These are phyloP conservation scores for Theileria equi DNA, from an alignment of 169 alveolate species.

Conservation along the genomic window DNA sequence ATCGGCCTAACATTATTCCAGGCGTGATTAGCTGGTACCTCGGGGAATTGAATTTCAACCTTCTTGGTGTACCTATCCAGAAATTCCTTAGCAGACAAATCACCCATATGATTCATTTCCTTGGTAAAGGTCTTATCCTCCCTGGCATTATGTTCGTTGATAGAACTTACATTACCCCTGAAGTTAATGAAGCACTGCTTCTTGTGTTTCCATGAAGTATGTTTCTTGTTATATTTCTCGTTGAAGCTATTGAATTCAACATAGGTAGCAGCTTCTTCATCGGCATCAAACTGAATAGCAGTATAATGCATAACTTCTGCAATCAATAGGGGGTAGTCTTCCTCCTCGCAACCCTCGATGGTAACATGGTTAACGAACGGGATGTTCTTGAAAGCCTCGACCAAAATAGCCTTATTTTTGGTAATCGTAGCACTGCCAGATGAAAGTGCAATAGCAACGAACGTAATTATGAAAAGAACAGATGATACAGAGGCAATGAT, in stretches of 20 bases:
- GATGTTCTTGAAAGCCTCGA: not conserved
- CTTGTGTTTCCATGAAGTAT: slow-evolving; percentile 15
- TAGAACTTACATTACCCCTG: slow-evolving; percentile 7
- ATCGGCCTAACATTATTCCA: slow-evolving; percentile 10
- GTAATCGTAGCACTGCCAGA: not conserved
- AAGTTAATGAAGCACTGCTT: slow-evolving; percentile 8
- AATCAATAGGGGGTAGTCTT: slow-evolving; percentile 27
- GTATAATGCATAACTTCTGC: slow-evolving; percentile 16
- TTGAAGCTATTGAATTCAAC: slow-evolving; percentile 34
- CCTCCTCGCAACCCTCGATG: slow-evolving; percentile 24
- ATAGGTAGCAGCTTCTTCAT: slow-evolving; percentile 6
- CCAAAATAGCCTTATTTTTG: not conserved
- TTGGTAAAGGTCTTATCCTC: slow-evolving; percentile 20
- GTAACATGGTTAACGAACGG: slow-evolving; percentile 35
- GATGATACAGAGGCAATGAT: not conserved
- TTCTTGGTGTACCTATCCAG: not conserved
- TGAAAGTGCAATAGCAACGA: slow-evolving; percentile 6
- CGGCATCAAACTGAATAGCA: not conserved
- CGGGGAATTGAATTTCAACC: not conserved
- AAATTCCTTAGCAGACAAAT: slow-evolving; percentile 57
- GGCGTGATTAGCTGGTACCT: slow-evolving; percentile 14
- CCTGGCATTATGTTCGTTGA: slow-evolving; percentile 39
- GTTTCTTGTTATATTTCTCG: slow-evolving; percentile 2
- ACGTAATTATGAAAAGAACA: not conserved
- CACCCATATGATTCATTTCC: slow-evolving; percentile 62